Evolutionary conservation across 2,329 filamentous ascomycete genomes (phyloP).

Genomic region (Exophiala dermatitidis): DNA sequence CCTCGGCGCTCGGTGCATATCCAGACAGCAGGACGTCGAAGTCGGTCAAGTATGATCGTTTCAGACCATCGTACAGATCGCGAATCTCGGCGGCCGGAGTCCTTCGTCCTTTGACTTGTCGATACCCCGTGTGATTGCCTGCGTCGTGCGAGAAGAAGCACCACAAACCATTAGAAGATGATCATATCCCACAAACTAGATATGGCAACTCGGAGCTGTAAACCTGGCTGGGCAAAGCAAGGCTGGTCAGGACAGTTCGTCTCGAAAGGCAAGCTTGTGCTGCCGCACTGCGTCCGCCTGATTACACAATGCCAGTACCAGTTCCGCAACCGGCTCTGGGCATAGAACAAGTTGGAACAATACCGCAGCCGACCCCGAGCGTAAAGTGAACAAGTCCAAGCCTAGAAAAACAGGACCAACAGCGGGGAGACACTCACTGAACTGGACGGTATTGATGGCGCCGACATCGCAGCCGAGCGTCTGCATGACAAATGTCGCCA

Average conservation of each 20-base stretch:
- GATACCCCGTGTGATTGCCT: conserved; percentile 95
- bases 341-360: too few species aligned
- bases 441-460: conserved; percentile 92
- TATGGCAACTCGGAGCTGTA: too few species aligned
- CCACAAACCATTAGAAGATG: background rate
- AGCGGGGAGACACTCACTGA: too few species aligned
- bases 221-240: too few species aligned
- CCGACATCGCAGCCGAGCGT: conserved; percentile 88
- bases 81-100: conserved; percentile 74
- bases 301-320: too few species aligned
- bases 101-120: conserved; percentile 76
- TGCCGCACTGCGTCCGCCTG: too few species aligned
- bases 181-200: background rate
- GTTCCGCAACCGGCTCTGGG: too few species aligned
- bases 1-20: conserved; percentile 82
- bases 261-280: too few species aligned
- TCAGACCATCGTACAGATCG: conserved; percentile 76
- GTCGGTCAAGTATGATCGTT: conserved; percentile 73
- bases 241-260: too few species aligned
- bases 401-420: too few species aligned
- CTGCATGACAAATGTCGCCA: conserved; percentile 92
- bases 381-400: too few species aligned
- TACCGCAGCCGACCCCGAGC: too few species aligned
- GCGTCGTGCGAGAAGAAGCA: background rate
- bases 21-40: conserved; percentile 94